Base-by-base conservation (phyloP, 2,329 filamentous ascomycete genomes). In the Didymella glomerata region DNA sequence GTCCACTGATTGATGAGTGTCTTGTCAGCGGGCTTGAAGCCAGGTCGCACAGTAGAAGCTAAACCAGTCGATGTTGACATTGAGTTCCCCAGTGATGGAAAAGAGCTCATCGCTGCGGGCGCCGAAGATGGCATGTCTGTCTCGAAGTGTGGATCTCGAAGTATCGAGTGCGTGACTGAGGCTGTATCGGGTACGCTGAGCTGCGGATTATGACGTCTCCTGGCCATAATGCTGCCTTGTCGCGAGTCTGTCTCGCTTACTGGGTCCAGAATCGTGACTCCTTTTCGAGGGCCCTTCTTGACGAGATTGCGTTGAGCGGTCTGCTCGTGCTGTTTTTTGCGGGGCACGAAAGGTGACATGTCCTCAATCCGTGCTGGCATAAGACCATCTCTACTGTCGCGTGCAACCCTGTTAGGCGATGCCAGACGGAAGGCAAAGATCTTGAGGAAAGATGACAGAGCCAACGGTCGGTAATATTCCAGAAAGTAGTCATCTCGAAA, bases 401-500 rank as follows among this genome's bases (percentile, higher is more conserved):
- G 90, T 38, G 94, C 89, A 73, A 94, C 93, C 61, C 90, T 90
- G 63, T 93, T 87, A 4, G 91, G 95, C 7, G 68, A 70, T 72
- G 94, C 96, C 85, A 98, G 91, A 73, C 91, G 93, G 78, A 91
- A 97, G 0, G 92, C 87, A 73, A 97, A 97, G 75, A 97, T 90
- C 74, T 97, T 99, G 14, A 89, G 85, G 66, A 98, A 92, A 0
- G 92, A 95, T 0, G 95, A 97, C 1, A 98, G 80, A 0, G 91
- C 91, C 8, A 91, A 84, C 0, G 95, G 95, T 14, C 93, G 88
- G 74, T 99, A 99, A 76, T 97, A 98, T 75, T 99, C 95, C 8
- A 95, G 83, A 95, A 95, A 99, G 77, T 97, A 99, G 76, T 98
- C 93, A 72, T 98, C 94, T 60, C 92, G 92, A 60, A 85, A 87